Evolutionary conservation across 352 stramenopile genomes (phyloP), one percentile per base, ranked within the genome.

Genomic region (Thalassiosira ordinaria): DNA sequence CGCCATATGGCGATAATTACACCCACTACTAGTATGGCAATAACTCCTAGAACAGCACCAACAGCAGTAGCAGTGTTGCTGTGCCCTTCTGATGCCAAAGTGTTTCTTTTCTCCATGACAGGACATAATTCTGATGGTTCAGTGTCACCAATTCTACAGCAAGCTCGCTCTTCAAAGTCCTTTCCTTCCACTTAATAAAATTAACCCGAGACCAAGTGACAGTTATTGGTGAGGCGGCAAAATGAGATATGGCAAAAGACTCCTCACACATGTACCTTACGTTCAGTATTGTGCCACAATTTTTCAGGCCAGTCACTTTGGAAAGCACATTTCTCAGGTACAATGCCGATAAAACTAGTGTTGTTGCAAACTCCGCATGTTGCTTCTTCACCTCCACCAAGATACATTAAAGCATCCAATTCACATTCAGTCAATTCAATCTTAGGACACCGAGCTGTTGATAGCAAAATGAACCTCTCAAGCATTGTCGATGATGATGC

Each of bases 251-350:
- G 31, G 13, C 35, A 24, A 18, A 71, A 60, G 24, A 37, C 7
- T 39, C 16, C 46, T 26, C 39, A 55, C 18, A 0, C 35, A 14
- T 47, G 33, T 14, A 49, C 53, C 66, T 75, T 60, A 79, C 52
- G 52, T 8, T 86, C 78, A 14, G 60, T 69, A 44, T 83, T 83
- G 13, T 74, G 7, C 73, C 73, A 86, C 33, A 80, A 53, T n/a
- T 80, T 66, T 2, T 52, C 57, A 16, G 59, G 73, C 13, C 69
- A 37, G 60, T 77, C 60, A 52, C 22, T 64, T 20, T 81, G 18
- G 47, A 46, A 67, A 14, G 59, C 51, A 27, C 77, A 85, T 55
- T 73, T 67, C 37, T 47, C 29, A n/a, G 64, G 51, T n/a, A 82
- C 27, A 46, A 78, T 74, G 14, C 31, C 49, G 35, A 35, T 18